These are phyloP conservation scores for Hymenoscyphus scutula DNA, from an alignment of 2,329 filamentous ascomycete genomes.

Conservation along the genomic window DNA sequence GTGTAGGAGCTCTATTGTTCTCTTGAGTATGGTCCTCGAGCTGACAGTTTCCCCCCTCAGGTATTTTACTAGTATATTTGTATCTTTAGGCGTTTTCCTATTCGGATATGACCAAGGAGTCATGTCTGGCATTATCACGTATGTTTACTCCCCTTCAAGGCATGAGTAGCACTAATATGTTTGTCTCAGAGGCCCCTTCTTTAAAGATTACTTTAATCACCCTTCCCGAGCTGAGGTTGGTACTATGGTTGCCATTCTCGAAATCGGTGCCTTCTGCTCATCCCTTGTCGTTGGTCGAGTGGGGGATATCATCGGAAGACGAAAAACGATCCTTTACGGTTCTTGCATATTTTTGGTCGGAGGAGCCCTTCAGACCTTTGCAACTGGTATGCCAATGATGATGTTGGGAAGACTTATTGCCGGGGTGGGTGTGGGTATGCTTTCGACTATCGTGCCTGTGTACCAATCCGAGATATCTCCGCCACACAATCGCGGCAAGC, in stretches of 20 bases:
- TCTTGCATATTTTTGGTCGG: constrained; percentile 84
- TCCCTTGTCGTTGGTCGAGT: constrained; percentile 83
- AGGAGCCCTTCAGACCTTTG: constrained; percentile 79
- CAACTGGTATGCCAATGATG: constrained; percentile 88
- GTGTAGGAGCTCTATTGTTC: constrained; percentile 63
- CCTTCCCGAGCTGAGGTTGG: constrained; percentile 84
- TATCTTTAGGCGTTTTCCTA: constrained; percentile 81
- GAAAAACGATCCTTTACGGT: constrained; percentile 88
- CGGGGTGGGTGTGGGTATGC: constrained; percentile 80
- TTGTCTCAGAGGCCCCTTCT: constrained; percentile 68
- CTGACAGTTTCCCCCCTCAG: constrained; percentile 44
- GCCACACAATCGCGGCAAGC: constrained; percentile 89
- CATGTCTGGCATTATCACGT: constrained; percentile 76
- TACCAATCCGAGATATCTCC: constrained; percentile 96
- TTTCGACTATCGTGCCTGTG: constrained; percentile 89
- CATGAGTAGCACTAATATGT: constrained; percentile 20
- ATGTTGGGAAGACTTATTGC: constrained; percentile 77
- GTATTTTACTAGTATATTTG: constrained; percentile 92
- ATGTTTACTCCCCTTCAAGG: constrained; percentile 30
- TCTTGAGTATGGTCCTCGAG: background rate
- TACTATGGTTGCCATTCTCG: constrained; percentile 96
- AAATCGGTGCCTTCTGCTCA: constrained; percentile 87
- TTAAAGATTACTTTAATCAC: constrained; percentile 89
- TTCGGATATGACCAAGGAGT: constrained; percentile 91
- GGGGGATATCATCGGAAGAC: constrained; percentile 86